Evolutionary conservation across 306 rosid genomes (phyloP), one percentile per base, ranked within the genome.

Genomic region (Styphnolobium japonicum): DNA sequence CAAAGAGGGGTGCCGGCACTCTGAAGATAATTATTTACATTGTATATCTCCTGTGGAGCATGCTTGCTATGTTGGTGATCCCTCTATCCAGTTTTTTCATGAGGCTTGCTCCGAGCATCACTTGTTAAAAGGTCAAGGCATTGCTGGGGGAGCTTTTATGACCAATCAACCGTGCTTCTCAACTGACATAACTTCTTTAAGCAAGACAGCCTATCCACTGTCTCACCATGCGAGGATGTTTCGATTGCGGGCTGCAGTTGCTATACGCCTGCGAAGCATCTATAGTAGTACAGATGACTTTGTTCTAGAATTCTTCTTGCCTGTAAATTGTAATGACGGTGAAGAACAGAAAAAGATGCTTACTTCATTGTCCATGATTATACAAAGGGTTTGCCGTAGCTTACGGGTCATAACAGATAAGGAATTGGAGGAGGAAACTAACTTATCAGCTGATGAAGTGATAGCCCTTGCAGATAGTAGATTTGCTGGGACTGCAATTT

Each of bases 61-160:
- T 27, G 99, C 98, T 75, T 96, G 96, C 86, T 87, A 89, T 78
- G 89, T 93, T 27, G 86, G 90, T 0, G 94, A 93, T 81, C 90
- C 83, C 16, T 34, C 57, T 23, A 37, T 87, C 78, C 85, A 29
- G 79, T 70, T 33, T 36, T 96, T 96, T 77, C 97, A 96, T 1
- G 98, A 96, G 92, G 97, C 93, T 75, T 96, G 99, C 89, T 89
- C 94, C 6, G 99, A 93, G 77, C 98, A 93, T 89, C 99, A 96
- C 89, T 84, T 96, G 90, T 85, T 96, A 72, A 96, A 78, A 83
- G 98, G 98, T 64, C 91, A 91, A 93, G 99, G 99, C 57, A 82
- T 96, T 52, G 96, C 86, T 21, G 99, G 99, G 53, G 71, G 81
- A 73, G 99, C 99, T 42, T 93, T 91, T 63, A 67, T 75, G 92